These are phyloP conservation scores for Tricholoma matsutake DNA, from an alignment of 768 basidiomycete species.

Conservation along the genomic window DNA sequence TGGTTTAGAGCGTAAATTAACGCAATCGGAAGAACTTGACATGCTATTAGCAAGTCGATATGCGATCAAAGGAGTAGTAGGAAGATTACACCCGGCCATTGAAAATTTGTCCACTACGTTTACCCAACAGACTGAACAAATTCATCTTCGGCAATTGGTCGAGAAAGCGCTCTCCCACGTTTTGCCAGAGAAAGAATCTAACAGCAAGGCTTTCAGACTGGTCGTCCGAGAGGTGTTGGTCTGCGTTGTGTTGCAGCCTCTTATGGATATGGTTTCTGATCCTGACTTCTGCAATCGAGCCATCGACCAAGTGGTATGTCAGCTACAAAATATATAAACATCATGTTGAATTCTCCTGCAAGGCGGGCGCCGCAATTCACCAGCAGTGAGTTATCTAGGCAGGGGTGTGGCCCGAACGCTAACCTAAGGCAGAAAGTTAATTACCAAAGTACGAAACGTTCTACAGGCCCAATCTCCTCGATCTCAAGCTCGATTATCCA, in stretches of 20 bases:
- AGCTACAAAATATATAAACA: background rate
- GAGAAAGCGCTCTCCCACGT: slow-evolving; percentile 69
- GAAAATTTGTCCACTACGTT: slow-evolving; percentile 87
- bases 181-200: slow-evolving; percentile 72
- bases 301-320: slow-evolving; percentile 86
- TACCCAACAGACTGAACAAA: slow-evolving; percentile 87
- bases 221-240: slow-evolving; percentile 80
- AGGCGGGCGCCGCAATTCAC: slow-evolving; percentile 52
- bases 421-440: slow-evolving; percentile 59
- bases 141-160: slow-evolving; percentile 70
- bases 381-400: slow-evolving; percentile 37
- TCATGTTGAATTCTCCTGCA: background rate
- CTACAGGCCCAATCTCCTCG: slow-evolving; percentile 76
- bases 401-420: background rate
- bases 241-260: slow-evolving; percentile 78
- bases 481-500: slow-evolving; percentile 40
- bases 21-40: slow-evolving; percentile 89
- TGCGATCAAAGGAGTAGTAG: slow-evolving; percentile 54
- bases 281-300: slow-evolving; percentile 96
- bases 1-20: slow-evolving; percentile 75
- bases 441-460: slow-evolving; percentile 83
- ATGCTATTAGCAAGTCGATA: slow-evolving; percentile 82
- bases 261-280: slow-evolving; percentile 91
- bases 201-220: slow-evolving; percentile 66
- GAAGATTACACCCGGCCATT: slow-evolving; percentile 80